Evolutionary conservation across 805 yeast genomes (phyloP).

Genomic region (Metschnikowia peoriensis): DNA sequence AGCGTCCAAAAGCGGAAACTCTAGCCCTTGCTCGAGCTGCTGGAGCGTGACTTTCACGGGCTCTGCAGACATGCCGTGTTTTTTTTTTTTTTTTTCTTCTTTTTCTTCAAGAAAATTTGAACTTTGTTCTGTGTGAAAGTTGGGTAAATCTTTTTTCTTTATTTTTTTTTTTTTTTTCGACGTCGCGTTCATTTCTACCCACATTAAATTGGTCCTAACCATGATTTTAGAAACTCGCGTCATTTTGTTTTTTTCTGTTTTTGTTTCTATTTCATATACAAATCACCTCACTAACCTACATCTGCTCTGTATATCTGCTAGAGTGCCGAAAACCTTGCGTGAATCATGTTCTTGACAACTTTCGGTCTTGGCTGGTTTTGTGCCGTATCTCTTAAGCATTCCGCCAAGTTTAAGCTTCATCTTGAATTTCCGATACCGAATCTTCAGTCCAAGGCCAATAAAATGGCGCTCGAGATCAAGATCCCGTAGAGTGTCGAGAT

Average conservation of each 20-base stretch:
- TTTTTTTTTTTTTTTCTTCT: too few species aligned
- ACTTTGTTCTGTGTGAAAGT: too few species aligned
- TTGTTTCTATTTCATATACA: not conserved
- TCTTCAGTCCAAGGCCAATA: not conserved
- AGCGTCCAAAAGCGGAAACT: constrained; percentile 28
- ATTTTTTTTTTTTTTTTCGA: not conserved
- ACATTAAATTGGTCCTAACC: not conserved
- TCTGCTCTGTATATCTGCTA: constrained; percentile 1
- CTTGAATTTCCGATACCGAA: constrained; percentile 5
- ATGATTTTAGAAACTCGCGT: not conserved
- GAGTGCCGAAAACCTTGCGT: not conserved
- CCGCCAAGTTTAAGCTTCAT: constrained; percentile 4
- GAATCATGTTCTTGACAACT: not conserved
- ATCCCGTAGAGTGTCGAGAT: constrained; percentile 7
- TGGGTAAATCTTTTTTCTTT: too few species aligned
- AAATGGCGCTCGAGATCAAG: constrained; percentile 5
- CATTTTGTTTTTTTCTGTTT: too few species aligned
- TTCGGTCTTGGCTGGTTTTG: not conserved
- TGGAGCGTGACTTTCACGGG: constrained; percentile 31
- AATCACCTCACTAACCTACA: not conserved
- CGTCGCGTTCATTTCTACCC: not conserved
- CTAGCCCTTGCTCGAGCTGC: constrained; percentile 31
- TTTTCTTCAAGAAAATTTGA: too few species aligned
- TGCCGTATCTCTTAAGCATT: not conserved
- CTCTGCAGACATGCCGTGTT: not conserved